Base-by-base conservation (phyloP, 2,329 filamentous ascomycete genomes). In the Ophiosphaerella herpotricha region DNA sequence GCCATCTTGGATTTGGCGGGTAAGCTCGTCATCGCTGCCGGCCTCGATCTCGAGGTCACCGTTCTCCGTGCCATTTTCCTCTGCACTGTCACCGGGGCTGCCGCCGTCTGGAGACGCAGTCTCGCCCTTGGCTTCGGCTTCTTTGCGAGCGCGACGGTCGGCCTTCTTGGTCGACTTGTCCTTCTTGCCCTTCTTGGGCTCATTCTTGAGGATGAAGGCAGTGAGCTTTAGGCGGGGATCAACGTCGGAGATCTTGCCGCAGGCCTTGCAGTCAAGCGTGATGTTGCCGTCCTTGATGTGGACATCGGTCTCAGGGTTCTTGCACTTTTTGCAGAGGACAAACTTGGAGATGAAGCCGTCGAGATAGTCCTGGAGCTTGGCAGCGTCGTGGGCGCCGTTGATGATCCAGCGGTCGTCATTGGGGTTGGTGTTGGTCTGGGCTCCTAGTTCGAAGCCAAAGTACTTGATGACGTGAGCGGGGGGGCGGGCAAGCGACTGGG, bases 371-470 rank as follows among this genome's bases (percentile, higher is more conserved):
- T 99, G 94, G 41, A 99, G 88, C 82, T 97, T 97, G 75, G 82
- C 80, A 57, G 93, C 87, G 64, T 99, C 94, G 74, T 99, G 94
- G 63, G 93, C 91, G 74, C 94, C 94, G 79, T 99, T 99, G 85
- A 99, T 97, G 80, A 99, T 99, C 93, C 94, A 99, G 74, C 94
- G 94, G 75, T 99, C 94, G 75, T 97, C 93, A 68, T 91, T 87
- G 61, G 94, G 93, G 74, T 97, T 94, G 66, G 91, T 92, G 80
- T 97, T 97, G 81, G 94, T 97, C 82, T 97, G 94, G 67, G 94
- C 94, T 74, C 94, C 94, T 51, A 99, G 87, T 80, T 99, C 94
- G 75, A 99, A 97, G 67, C 94, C 94, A 72, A 99, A 99, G 82
- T 96, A 99, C 82, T 99, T 99, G 87, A 99, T 97, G 74, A 99